A percentile compares a stretch with the other conserved stretches of the same genome.
phyloP scores from a whole-genome alignment of 768 basidiomycete genomes.

The Leucocoprinus birnbaumii region DNA sequence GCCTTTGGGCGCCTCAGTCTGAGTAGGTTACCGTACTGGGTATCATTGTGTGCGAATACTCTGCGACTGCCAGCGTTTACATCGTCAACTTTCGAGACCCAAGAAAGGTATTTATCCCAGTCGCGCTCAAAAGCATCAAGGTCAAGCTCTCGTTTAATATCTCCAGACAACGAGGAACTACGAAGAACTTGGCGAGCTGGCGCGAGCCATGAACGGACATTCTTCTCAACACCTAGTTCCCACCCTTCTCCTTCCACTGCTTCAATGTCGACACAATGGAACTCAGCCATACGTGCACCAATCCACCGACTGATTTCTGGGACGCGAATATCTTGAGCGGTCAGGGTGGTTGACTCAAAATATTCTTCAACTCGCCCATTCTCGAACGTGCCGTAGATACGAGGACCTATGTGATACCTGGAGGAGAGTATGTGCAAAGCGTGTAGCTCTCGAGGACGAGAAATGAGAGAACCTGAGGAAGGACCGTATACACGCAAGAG shows the following conservation, averaged over 20 bases:
- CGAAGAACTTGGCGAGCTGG: slow-evolving; percentile 74
- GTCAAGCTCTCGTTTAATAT: slow-evolving; percentile 53
- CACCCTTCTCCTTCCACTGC: slow-evolving; percentile 55
- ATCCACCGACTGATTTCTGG: slow-evolving; percentile 79
- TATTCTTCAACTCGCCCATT: slow-evolving; percentile 97
- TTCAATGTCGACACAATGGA: slow-evolving; percentile 87
- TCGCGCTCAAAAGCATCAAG: slow-evolving; percentile 58
- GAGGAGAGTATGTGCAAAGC: slow-evolving; percentile 89
- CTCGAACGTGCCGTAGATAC: slow-evolving; percentile 90
- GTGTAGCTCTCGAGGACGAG: slow-evolving; percentile 81
- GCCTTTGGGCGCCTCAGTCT: slow-evolving; percentile 56
- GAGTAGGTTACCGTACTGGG: slow-evolving; percentile 93
- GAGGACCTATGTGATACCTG: slow-evolving; percentile 83
- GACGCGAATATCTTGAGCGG: slow-evolving; percentile 74
- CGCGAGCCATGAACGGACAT: slow-evolving; percentile 69
- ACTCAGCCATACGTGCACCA: slow-evolving; percentile 92
- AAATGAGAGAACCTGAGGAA: slow-evolving; percentile 83
- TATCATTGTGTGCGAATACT: slow-evolving; percentile 91
- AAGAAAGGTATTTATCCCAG: slow-evolving; percentile 69
- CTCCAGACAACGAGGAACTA: slow-evolving; percentile 47
- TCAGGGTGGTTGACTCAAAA: slow-evolving; percentile 84
- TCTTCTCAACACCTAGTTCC: slow-evolving; percentile 61
- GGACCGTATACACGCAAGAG: slow-evolving; percentile 92
- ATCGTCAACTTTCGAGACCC: slow-evolving; percentile 63
- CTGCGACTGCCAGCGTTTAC: slow-evolving; percentile 56